These are phyloP conservation scores for Verticillium zaregamsianum DNA, from an alignment of 2,329 filamentous ascomycete genomes.

Conservation along the genomic window DNA sequence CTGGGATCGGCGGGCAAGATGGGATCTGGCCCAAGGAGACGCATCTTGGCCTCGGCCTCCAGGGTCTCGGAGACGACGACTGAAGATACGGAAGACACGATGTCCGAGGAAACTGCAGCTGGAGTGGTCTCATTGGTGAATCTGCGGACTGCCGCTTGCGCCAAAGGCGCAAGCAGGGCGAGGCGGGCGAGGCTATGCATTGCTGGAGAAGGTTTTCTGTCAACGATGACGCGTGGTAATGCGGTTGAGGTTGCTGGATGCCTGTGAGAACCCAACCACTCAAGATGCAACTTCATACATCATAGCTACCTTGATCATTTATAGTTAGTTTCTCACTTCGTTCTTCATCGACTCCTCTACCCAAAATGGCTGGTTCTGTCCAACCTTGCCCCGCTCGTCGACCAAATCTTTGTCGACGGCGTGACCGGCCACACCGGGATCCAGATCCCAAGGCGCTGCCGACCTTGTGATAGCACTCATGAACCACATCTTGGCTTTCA, in stretches of 20 bases:
- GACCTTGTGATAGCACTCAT: neutral
- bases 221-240: too few relatives aligned
- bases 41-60: neutral
- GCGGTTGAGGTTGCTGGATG: too few relatives aligned
- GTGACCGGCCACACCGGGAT: too few relatives aligned
- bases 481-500: neutral
- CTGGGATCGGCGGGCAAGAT: neutral
- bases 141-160: neutral
- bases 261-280: too few relatives aligned
- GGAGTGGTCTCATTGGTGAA: neutral
- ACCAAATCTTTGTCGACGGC: too few relatives aligned
- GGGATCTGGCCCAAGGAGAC: neutral
- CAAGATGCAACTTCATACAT: too few relatives aligned
- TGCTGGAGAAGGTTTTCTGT: too few relatives aligned
- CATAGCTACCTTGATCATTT: too few relatives aligned
- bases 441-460: neutral
- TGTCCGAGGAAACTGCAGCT: neutral
- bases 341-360: too few relatives aligned
- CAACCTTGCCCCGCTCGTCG: too few relatives aligned
- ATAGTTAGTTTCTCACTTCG: too few relatives aligned
- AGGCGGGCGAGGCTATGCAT: neutral
- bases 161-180: neutral
- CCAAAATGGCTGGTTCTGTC: too few relatives aligned
- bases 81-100: neutral
- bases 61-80: neutral